Conservation (phyloP, 805 yeast species). For the Yarrowia sp. region DNA sequence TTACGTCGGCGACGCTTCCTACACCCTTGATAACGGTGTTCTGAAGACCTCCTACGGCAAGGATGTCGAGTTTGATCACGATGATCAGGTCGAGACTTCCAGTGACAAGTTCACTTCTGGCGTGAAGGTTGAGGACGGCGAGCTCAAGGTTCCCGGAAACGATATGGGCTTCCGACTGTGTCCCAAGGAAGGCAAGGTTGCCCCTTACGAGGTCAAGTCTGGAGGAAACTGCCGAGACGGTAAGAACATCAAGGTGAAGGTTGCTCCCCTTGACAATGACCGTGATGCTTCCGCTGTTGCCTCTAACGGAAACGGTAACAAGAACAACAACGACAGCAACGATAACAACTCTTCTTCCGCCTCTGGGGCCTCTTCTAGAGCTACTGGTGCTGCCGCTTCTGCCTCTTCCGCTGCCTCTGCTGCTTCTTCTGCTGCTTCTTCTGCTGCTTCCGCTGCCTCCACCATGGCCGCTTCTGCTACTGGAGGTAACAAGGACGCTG, state of each 20-base stretch:
- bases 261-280: conserved; percentile 1
- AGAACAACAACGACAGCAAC: not conserved
- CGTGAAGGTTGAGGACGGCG: conserved; percentile 13
- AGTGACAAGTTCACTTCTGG: conserved; percentile 6
- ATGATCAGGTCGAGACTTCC: conserved; percentile 28
- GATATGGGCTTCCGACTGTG: conserved; percentile 36
- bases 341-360: not conserved
- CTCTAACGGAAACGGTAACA: not conserved
- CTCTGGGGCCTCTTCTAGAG: not conserved
- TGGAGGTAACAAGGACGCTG: conserved; percentile 1
- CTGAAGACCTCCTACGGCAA: conserved; percentile 29
- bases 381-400: not conserved
- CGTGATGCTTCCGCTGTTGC: not conserved
- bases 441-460: conserved; percentile 6
- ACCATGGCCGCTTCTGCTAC: conserved; percentile 7
- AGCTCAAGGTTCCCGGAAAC: conserved; percentile 28
- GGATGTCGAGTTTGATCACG: conserved; percentile 27
- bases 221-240: conserved; percentile 24
- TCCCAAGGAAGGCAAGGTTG: conserved; percentile 19
- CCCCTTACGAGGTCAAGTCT: conserved; percentile 27
- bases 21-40: conserved; percentile 14
- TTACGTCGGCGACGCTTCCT: conserved; percentile 6
- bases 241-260: conserved; percentile 1
- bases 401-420: not conserved
- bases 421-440: not conserved